Percentiles rank a stretch among this genome's conserved stretches.
These are phyloP conservation scores for Talaromyces stipitatus DNA, from an alignment of 495 filamentous ascomycete genomes.

Conservation along the genomic window DNA sequence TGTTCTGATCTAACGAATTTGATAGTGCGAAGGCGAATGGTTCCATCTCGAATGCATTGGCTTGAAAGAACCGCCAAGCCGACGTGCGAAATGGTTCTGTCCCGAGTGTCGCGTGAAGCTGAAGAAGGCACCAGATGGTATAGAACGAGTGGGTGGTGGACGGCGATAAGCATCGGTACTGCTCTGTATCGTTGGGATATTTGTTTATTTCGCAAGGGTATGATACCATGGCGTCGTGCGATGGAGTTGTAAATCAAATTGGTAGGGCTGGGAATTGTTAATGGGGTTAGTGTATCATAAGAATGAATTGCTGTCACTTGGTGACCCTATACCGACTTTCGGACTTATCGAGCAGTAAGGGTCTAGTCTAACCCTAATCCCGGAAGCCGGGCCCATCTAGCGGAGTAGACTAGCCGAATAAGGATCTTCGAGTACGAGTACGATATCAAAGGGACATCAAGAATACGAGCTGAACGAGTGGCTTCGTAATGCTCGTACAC, in stretches of 20 bases:
- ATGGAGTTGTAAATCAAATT: not conserved
- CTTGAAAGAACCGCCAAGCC: slow-evolving; percentile 62
- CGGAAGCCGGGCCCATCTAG: not conserved
- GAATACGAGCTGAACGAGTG: not conserved
- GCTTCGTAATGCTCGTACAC: not conserved
- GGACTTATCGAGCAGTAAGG: not conserved
- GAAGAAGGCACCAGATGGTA: slow-evolving; percentile 42
- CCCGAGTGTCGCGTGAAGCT: slow-evolving; percentile 72
- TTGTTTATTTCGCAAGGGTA: not conserved
- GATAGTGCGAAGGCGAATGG: slow-evolving; percentile 70
- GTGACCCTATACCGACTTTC: too few species aligned
- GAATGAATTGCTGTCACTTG: too few species aligned
- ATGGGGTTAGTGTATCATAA: not conserved
- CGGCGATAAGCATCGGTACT: not conserved
- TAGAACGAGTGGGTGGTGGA: slow-evolving; percentile 28
- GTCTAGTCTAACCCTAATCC: not conserved
- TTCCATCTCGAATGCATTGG: slow-evolving; percentile 90
- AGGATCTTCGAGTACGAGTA: not conserved
- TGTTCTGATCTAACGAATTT: slow-evolving; percentile 3
- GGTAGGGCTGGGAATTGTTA: not conserved
- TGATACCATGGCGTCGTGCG: slow-evolving; percentile 6
- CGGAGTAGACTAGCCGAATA: not conserved
- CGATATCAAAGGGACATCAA: too few species aligned
- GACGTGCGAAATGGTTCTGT: slow-evolving; percentile 90
- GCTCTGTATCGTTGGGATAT: not conserved